Evolutionary conservation across 176 grass and related monocot genomes (phyloP).

Genomic region (Avena insularis): DNA sequence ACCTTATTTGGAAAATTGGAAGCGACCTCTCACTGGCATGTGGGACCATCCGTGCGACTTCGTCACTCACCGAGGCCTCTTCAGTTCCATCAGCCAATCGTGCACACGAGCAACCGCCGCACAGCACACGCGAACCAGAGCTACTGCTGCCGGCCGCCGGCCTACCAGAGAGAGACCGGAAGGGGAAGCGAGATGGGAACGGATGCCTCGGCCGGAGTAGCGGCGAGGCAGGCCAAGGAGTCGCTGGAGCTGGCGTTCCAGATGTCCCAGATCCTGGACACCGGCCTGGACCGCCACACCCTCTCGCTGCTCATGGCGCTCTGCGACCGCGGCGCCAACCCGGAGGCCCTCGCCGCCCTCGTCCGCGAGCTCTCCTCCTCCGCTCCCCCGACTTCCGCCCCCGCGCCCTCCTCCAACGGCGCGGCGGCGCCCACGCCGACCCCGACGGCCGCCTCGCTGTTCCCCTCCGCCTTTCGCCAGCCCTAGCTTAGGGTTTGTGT

Average conservation of each 20-base stretch:
- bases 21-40: not conserved
- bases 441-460: slow-evolving; percentile 30
- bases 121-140: not conserved
- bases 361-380: slow-evolving; percentile 73
- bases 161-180: not conserved
- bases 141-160: not conserved
- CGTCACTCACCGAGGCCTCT: too few species aligned
- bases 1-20: too few species aligned
- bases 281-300: slow-evolving; percentile 73
- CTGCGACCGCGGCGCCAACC: slow-evolving; percentile 79
- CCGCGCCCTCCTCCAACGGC: slow-evolving; percentile 24
- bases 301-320: slow-evolving; percentile 85
- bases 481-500: slow-evolving; percentile 65
- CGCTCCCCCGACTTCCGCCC: slow-evolving; percentile 1
- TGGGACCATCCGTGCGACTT: not conserved
- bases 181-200: slow-evolving; percentile 31
- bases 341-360: slow-evolving; percentile 78
- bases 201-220: slow-evolving; percentile 7
- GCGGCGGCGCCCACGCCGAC: not conserved
- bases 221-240: slow-evolving; percentile 71
- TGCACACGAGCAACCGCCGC: not conserved
- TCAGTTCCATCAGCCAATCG: not conserved
- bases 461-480: slow-evolving; percentile 48
- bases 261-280: slow-evolving; percentile 79
- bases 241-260: slow-evolving; percentile 76